Conservation (phyloP, 805 yeast genomes). For the Isabelozyma rhagii region DNA sequence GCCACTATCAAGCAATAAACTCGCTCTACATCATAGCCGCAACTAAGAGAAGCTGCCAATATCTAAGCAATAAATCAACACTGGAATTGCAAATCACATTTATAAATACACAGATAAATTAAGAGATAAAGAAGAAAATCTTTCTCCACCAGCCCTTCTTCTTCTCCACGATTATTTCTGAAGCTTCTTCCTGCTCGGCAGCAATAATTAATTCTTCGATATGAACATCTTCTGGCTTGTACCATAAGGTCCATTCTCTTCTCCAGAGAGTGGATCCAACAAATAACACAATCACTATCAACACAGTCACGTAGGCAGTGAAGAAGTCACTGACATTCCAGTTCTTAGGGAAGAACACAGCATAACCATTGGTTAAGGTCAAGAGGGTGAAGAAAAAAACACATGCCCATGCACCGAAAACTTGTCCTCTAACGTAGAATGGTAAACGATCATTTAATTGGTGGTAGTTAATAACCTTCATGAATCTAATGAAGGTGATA, state of each 20-base stretch:
- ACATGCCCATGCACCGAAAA: conserved; percentile 48
- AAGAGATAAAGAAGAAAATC: conserved; percentile 1
- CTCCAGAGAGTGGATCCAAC: neutral
- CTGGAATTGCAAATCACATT: neutral
- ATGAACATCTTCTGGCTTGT: conserved; percentile 3
- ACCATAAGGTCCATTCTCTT: conserved; percentile 1
- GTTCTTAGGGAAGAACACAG: conserved; percentile 1
- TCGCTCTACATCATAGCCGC: too few species aligned
- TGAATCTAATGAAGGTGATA: conserved; percentile 59
- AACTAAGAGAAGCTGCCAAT: too few species aligned
- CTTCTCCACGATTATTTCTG: neutral
- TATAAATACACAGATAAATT: neutral
- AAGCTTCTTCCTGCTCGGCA: conserved; percentile 3
- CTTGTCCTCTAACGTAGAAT: conserved; percentile 48
- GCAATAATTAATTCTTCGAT: conserved; percentile 1
- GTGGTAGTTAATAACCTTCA: conserved; percentile 51
- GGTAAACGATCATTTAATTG: conserved; percentile 49
- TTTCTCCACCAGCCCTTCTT: neutral
- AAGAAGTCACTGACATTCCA: conserved; percentile 3
- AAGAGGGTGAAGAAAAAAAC: conserved; percentile 43
- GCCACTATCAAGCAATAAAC: too few species aligned
- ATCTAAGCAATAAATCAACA: neutral
- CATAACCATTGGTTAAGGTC: conserved; percentile 61
- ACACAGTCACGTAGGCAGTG: conserved; percentile 1
- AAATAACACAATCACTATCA: conserved; percentile 1